Evolutionary conservation across 257 asterid species (phyloP).

Genomic region (Fraxinus anomala): DNA sequence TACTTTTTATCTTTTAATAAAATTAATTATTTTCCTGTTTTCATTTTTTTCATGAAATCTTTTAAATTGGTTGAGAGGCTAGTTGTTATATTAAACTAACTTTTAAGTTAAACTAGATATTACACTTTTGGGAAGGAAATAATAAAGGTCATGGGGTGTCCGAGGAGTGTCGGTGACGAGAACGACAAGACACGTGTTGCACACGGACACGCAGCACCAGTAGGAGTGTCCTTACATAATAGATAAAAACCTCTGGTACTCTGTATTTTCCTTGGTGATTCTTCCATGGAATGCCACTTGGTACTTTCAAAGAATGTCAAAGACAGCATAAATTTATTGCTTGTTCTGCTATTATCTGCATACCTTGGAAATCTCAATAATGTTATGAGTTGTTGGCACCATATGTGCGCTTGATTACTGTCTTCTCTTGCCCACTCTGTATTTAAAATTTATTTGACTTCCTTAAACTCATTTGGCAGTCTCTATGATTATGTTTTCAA

Average conservation of each 20-base stretch:
- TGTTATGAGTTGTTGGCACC: not conserved
- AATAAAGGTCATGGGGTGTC: too few species aligned
- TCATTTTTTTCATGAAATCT: too few species aligned
- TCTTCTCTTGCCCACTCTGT: not conserved
- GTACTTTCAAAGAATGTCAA: slow-evolving; percentile 13
- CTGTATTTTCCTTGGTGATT: slow-evolving; percentile 5
- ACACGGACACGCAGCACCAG: too few species aligned
- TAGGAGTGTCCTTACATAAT: too few species aligned
- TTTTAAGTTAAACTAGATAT: too few species aligned
- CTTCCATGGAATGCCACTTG: not conserved
- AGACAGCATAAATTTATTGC: not conserved
- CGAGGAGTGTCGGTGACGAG: too few species aligned
- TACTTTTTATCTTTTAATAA: too few species aligned
- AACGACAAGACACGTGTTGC: too few species aligned
- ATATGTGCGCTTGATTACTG: slow-evolving; percentile 5
- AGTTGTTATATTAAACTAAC: too few species aligned
- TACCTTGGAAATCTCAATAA: not conserved
- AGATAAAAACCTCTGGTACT: not conserved
- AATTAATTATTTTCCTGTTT: too few species aligned
- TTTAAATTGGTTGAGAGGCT: too few species aligned
- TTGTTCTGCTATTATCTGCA: slow-evolving; percentile 17
- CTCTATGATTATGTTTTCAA: slow-evolving; percentile 74
- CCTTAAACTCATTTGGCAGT: slow-evolving; percentile 42
- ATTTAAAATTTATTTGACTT: slow-evolving; percentile 4
- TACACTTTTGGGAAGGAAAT: too few species aligned